Evolutionary conservation across 441 rosid species (phyloP), one percentile per base, ranked within the genome.

Genomic region (Erysimum cheiri): DNA sequence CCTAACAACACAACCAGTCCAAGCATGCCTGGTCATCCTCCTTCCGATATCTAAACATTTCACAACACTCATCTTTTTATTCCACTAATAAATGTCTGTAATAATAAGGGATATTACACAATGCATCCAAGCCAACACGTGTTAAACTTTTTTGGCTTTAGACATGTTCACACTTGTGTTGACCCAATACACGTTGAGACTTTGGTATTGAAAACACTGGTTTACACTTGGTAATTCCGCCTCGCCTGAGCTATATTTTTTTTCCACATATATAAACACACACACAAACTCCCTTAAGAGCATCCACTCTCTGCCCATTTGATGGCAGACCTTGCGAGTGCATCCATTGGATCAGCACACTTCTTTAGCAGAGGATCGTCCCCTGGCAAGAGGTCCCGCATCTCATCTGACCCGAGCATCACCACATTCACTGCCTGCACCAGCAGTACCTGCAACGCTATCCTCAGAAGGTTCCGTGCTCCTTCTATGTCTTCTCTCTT

Each of bases 291-390:
- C 29, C 37, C 36, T 74, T 54, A 68, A 60, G 41, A 61, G 35
- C 65, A 67, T 52, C 19, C 4, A 46, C 28, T 68, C 54, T 55
- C 73, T 61, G 84, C 85, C 96, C 94, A 89, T 43, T 78, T 80
- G 67, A 88, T 71, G 6, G 90, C 82, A 37, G 87, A 82, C 70
- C 80, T 88, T 12, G 83, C 97, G 71, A 89, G 79, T 33, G 89
- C 83, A 35, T 87, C 92, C 82, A 88, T 79, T 22, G 96, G 97
- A 64, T 92, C 82, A 6, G 80, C 78, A 11, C 89, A 92, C 78
- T 88, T 92, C 76, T 81, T 83, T 39, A 85, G 84, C 72, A 92
- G 87, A 59, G 97, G 97, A 81, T 92, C 96, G 12, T 87, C 78
- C 11, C 13, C 68, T 46, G 91, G 96, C 67, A 92, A 77, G 24